Percentiles rank a stretch among this genome's conserved stretches.
These are phyloP conservation scores for Saitozyma sp. DNA, from an alignment of 768 basidiomycete genomes.

Conservation along the genomic window DNA sequence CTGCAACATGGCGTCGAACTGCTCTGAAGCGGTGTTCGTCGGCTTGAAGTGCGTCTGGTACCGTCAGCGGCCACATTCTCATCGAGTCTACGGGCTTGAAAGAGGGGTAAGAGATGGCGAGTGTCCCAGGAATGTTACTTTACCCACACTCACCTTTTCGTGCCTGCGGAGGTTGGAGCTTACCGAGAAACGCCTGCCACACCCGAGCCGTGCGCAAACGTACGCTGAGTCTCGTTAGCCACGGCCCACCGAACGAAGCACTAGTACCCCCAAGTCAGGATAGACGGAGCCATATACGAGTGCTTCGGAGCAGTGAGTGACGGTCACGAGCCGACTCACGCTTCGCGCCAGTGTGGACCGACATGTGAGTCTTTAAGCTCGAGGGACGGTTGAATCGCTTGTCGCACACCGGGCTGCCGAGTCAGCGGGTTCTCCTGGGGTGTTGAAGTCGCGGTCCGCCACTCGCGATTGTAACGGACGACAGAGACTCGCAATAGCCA, in stretches of 20 bases:
- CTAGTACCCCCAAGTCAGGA: background rate
- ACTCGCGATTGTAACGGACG: too few relatives aligned
- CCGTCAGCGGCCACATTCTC: background rate
- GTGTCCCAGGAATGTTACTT: background rate
- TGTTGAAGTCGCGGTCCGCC: too few relatives aligned
- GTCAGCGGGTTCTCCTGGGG: too few relatives aligned
- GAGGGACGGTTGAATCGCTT: constrained; percentile 48
- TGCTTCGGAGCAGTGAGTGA: background rate
- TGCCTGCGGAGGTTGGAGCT: constrained; percentile 47
- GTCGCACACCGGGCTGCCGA: constrained; percentile 39
- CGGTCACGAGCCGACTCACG: constrained; percentile 27
- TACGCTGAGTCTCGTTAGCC: constrained; percentile 16
- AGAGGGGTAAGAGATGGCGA: background rate
- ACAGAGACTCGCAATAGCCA: too few relatives aligned
- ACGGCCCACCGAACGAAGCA: background rate
- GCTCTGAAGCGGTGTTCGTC: background rate
- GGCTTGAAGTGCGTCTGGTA: background rate
- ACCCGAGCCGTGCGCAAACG: constrained; percentile 25
- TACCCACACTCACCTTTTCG: constrained; percentile 30
- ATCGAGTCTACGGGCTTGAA: background rate
- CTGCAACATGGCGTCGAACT: constrained; percentile 8
- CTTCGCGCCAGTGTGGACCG: constrained; percentile 50
- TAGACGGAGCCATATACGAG: constrained; percentile 7
- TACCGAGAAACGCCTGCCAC: constrained; percentile 46
- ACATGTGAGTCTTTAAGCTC: constrained; percentile 47